Conservation (phyloP, 2,329 filamentous ascomycete species). For the Beauveria rudraprayagi region DNA sequence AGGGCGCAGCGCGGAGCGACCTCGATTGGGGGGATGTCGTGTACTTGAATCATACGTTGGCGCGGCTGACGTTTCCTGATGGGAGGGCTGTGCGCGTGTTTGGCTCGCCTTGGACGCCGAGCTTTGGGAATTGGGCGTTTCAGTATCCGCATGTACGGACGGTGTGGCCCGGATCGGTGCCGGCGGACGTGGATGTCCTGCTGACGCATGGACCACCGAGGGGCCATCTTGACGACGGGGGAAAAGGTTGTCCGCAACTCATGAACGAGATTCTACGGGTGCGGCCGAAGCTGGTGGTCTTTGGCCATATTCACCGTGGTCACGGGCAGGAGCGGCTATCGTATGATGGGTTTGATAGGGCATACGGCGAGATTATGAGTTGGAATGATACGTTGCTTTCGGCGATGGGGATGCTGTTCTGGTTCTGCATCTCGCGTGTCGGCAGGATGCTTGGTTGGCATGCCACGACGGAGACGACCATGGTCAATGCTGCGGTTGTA, state of each 20-base stretch:
- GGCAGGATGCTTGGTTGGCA: background rate
- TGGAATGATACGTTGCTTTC: slow-evolving; percentile 3
- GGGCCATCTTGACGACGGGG: slow-evolving; percentile 26
- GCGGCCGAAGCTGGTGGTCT: slow-evolving; percentile 27
- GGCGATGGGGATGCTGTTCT: background rate
- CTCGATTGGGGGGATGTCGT: slow-evolving; percentile 25
- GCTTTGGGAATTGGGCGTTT: slow-evolving; percentile 31
- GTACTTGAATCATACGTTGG: slow-evolving; percentile 25
- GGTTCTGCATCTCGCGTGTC: background rate
- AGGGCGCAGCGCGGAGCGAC: background rate
- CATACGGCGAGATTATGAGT: slow-evolving; percentile 17
- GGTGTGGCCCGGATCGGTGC: slow-evolving; percentile 18
- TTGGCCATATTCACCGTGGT: slow-evolving; percentile 30
- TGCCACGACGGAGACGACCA: background rate
- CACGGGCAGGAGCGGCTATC: slow-evolving; percentile 21
- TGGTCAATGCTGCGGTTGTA: slow-evolving; percentile 1
- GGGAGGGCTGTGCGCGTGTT: slow-evolving; percentile 25
- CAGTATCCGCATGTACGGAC: slow-evolving; percentile 26
- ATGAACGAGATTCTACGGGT: slow-evolving; percentile 23
- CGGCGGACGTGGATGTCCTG: slow-evolving; percentile 25
- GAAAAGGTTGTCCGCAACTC: slow-evolving; percentile 24
- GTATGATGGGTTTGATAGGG: slow-evolving; percentile 19
- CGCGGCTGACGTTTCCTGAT: slow-evolving; percentile 19
- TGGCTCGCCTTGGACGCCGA: slow-evolving; percentile 26
- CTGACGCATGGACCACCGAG: slow-evolving; percentile 30